A percentile compares a stretch with the other conserved stretches of the same genome.
phyloP scores from a whole-genome alignment of 2,329 filamentous ascomycete species.

The Chrysosporium keratinophilum region DNA sequence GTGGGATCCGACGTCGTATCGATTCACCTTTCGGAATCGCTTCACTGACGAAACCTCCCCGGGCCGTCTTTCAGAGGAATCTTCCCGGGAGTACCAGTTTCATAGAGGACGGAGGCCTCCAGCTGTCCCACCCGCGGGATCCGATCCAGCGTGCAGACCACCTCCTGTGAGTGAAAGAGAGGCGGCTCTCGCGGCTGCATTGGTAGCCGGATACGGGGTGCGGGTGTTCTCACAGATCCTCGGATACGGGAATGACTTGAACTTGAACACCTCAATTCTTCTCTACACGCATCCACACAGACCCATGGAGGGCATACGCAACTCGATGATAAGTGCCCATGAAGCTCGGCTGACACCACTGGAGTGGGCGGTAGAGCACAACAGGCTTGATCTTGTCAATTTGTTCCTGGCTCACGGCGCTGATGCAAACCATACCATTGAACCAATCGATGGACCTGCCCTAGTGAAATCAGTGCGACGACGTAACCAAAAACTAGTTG shows the following conservation, averaged over 20 bases:
- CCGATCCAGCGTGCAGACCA: neutral
- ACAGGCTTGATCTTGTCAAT: constrained; percentile 14
- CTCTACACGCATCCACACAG: constrained; percentile 1
- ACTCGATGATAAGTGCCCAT: neutral
- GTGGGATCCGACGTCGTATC: constrained; percentile 10
- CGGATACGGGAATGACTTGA: constrained; percentile 14
- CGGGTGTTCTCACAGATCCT: constrained; percentile 14
- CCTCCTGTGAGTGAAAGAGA: constrained; percentile 8
- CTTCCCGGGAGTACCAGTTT: neutral
- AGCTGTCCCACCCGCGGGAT: neutral
- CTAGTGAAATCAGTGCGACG: constrained; percentile 16
- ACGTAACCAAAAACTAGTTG: constrained; percentile 15
- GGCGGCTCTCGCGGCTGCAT: constrained; percentile 13
- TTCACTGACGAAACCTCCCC: constrained; percentile 10
- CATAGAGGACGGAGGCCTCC: constrained; percentile 1
- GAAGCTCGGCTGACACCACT: constrained; percentile 12
- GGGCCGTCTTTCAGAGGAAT: constrained; percentile 2
- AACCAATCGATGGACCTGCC: constrained; percentile 10
- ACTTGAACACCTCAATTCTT: constrained; percentile 5
- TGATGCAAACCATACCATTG: constrained; percentile 12
- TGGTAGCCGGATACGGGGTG: constrained; percentile 13
- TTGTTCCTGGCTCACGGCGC: constrained; percentile 16
- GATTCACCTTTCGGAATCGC: constrained; percentile 12
- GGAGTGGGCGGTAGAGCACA: constrained; percentile 15
- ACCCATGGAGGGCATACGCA: neutral